These are phyloP conservation scores for Coniosporium apollinis DNA, from an alignment of 495 filamentous ascomycete species.

Conservation along the genomic window DNA sequence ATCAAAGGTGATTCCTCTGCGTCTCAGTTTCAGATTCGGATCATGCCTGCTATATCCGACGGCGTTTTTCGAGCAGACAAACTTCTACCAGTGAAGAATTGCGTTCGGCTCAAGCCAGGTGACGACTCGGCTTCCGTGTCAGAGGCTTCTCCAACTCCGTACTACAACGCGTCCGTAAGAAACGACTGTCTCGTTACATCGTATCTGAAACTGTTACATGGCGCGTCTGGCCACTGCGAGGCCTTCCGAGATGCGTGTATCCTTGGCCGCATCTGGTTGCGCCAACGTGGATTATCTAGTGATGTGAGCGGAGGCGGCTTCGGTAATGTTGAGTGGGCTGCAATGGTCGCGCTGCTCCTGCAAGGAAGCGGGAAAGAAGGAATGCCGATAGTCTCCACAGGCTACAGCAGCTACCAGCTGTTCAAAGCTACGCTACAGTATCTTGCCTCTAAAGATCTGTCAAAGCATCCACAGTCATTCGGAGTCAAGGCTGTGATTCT, in stretches of 20 bases:
- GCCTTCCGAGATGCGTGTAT: slow-evolving; percentile 70
- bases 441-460: slow-evolving; percentile 51
- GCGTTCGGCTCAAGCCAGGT: slow-evolving; percentile 37
- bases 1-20: slow-evolving; percentile 11
- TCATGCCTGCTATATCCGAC: slow-evolving; percentile 55
- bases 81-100: slow-evolving; percentile 50
- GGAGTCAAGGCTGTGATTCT: slow-evolving; percentile 21
- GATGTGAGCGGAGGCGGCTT: slow-evolving; percentile 63
- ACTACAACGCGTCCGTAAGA: slow-evolving; percentile 74
- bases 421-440: slow-evolving; percentile 87
- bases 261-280: slow-evolving; percentile 74
- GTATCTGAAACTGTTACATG: slow-evolving; percentile 58
- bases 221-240: slow-evolving; percentile 43
- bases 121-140: slow-evolving; percentile 22
- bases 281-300: slow-evolving; percentile 65
- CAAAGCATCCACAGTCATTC: slow-evolving; percentile 43
- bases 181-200: slow-evolving; percentile 56
- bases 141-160: slow-evolving; percentile 44
- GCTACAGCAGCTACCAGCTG: slow-evolving; percentile 81
- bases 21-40: slow-evolving; percentile 46
- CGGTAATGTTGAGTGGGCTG: slow-evolving; percentile 81
- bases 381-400: slow-evolving; percentile 49
- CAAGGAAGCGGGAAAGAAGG: slow-evolving; percentile 56
- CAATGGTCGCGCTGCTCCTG: slow-evolving; percentile 61
- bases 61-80: slow-evolving; percentile 49